These are phyloP conservation scores for Cunninghamia lanceolata DNA, from an alignment of 75 land plant genomes.

Conservation along the genomic window DNA sequence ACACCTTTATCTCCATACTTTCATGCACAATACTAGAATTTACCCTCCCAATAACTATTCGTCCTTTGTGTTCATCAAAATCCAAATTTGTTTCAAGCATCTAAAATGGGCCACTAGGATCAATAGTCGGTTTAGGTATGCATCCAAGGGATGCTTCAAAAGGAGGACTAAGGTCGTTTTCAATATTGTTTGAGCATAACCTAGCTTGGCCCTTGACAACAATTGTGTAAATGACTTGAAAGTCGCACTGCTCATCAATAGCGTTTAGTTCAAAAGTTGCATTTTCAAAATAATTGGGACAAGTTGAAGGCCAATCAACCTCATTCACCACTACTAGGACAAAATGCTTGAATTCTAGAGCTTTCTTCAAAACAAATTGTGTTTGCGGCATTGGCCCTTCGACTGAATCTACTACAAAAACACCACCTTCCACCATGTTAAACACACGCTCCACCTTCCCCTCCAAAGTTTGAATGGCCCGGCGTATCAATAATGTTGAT, in stretches of 20 bases:
- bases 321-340: constrained; percentile 97
- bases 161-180: constrained; percentile 91
- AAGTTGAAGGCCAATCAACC: constrained; percentile 92
- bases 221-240: constrained; percentile 95
- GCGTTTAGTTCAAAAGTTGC: constrained; percentile 96
- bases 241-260: constrained; percentile 98
- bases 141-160: constrained; percentile 87
- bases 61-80: constrained; percentile 97
- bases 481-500: too few relatives aligned
- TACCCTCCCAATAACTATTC: constrained; percentile 92
- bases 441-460: too few relatives aligned
- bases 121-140: constrained; percentile 86
- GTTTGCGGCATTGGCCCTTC: constrained; percentile 99
- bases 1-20: constrained; percentile 86
- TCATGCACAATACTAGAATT: constrained; percentile 72
- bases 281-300: constrained; percentile 90
- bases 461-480: too few relatives aligned
- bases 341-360: constrained; percentile 85
- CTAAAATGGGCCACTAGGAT: constrained; percentile 79
- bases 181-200: constrained; percentile 72
- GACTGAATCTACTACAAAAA: constrained; percentile 83
- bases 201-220: constrained; percentile 91
- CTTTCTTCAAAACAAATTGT: constrained; percentile 87
- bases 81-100: too few relatives aligned
- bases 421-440: too few relatives aligned